Conservation (phyloP, 441 rosid species). For the Populus hybrid region DNA sequence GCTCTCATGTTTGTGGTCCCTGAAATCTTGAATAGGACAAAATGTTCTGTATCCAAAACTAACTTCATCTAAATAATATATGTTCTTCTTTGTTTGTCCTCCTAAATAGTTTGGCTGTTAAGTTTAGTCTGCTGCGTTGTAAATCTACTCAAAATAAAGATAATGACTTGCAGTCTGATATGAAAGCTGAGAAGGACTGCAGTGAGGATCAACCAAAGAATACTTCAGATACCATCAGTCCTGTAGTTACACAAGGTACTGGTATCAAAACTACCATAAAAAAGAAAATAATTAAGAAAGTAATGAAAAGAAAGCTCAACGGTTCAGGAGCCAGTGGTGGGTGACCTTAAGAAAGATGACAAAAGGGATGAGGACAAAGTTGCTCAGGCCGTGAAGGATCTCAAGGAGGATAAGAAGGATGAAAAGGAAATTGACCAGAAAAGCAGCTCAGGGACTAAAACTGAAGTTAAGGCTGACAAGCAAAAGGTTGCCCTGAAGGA, state of each 20-base stretch:
- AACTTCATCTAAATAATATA: background rate
- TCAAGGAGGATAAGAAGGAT: slow-evolving; percentile 29
- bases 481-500: slow-evolving; percentile 39
- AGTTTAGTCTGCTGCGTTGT: background rate
- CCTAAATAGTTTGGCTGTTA: background rate
- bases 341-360: slow-evolving; percentile 15
- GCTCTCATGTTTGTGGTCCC: background rate
- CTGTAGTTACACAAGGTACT: slow-evolving; percentile 41
- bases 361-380: no score
- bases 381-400: background rate
- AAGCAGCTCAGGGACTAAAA: slow-evolving; percentile 20
- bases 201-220: slow-evolving; percentile 42
- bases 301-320: slow-evolving; percentile 65
- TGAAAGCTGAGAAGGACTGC: slow-evolving; percentile 37
- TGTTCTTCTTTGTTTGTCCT: background rate
- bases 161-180: slow-evolving; percentile 37
- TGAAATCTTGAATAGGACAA: background rate
- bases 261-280: slow-evolving; percentile 54
- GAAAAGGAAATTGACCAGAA: slow-evolving; percentile 38
- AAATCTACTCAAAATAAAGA: slow-evolving; percentile 36
- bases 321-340: slow-evolving; percentile 33
- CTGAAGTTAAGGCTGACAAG: slow-evolving; percentile 39
- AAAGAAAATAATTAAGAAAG: slow-evolving; percentile 30
- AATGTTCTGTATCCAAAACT: background rate
- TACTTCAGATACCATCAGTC: slow-evolving; percentile 37